Percentiles rank a stretch among this genome's conserved stretches.
These are phyloP conservation scores for Aquilaria agallochum DNA, from an alignment of 441 rosid genomes.

Conservation along the genomic window DNA sequence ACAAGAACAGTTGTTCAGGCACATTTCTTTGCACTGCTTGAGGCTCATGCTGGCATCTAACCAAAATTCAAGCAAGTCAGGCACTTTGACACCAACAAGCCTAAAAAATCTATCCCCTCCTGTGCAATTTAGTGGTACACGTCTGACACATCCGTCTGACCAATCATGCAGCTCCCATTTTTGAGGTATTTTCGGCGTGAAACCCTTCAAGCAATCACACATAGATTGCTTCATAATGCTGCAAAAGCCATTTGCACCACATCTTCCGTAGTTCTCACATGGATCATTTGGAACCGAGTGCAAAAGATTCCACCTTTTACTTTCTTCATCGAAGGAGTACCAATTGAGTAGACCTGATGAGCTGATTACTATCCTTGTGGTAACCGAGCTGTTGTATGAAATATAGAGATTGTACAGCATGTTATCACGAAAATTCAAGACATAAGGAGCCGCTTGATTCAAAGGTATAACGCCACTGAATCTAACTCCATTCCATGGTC, in stretches of 20 bases:
- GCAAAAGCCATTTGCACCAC: slow-evolving; percentile 24
- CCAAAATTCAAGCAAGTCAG: slow-evolving; percentile 13
- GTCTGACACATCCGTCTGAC: slow-evolving; percentile 21
- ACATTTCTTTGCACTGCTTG: slow-evolving; percentile 24
- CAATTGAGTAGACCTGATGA: slow-evolving; percentile 1
- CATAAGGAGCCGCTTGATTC: no score
- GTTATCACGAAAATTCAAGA: no score
- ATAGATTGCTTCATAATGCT: neutral
- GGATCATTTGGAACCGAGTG: slow-evolving; percentile 18
- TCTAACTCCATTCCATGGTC: slow-evolving; percentile 23
- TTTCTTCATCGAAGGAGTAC: slow-evolving; percentile 18
- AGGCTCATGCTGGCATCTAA: slow-evolving; percentile 6
- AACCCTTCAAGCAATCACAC: slow-evolving; percentile 38
- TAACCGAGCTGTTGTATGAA: slow-evolving; percentile 8
- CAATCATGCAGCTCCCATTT: slow-evolving; percentile 14
- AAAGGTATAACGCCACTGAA: slow-evolving; percentile 10
- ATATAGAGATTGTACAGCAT: no score
- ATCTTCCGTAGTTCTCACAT: slow-evolving; percentile 21
- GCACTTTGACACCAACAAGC: slow-evolving; percentile 25
- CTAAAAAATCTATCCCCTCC: slow-evolving; percentile 22
- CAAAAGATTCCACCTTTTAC: slow-evolving; percentile 15
- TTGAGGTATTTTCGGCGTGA: slow-evolving; percentile 24
- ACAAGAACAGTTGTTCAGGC: slow-evolving; percentile 31
- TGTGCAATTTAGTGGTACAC: slow-evolving; percentile 3
- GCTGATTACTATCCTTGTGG: slow-evolving; percentile 19